Evolutionary conservation across 2,329 filamentous ascomycete genomes (phyloP), one percentile per base, ranked within the genome.

Genomic region (Aspergillus sp.): DNA sequence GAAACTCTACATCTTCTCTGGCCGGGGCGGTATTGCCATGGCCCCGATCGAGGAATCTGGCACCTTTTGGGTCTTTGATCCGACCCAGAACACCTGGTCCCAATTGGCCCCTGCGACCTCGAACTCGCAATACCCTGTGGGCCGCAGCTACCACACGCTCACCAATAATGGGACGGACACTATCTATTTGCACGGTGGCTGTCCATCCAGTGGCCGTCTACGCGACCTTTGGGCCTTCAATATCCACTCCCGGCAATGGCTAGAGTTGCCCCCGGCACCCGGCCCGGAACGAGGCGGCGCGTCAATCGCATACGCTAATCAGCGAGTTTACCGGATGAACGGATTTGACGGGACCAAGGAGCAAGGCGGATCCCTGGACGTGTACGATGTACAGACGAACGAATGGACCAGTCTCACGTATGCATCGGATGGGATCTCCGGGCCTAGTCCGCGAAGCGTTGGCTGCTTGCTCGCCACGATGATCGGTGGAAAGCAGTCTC

Each of bases 171-270:
- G 88, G 3, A 84, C 85, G 58, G 86, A 88, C 19, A 90, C 86
- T 0, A 80, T 96, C 49, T 88, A 90, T 71, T 73, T 96, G 32
- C 91, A 96, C 72, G 91, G 89, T 4, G 91, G 92, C 3, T 90
- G 88, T 68, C 82, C 90, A 0, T 82, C 84, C 5, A 82, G 78
- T 27, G 89, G 86, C 10, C 80, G 86, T 3, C 80, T 90, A 3
- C 79, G 81, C 10, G 92, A 96, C 71, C 76, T 93, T 5, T 96
- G 92, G 92, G 85, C 86, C 0, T 96, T 96, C 71, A 86, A 89
- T 69, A 75, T 94, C 23, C 79, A 78, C 51, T 82, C 81, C 7
- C 79, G 82, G 56, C 80, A 82, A 2, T 96, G 92, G 92, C 86
- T 81, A 41, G 82, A 88, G 69, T 81, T 91, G 13, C 82, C 88